Conservation (phyloP, 1,139 yeast species). For the Taphrina betulina region DNA sequence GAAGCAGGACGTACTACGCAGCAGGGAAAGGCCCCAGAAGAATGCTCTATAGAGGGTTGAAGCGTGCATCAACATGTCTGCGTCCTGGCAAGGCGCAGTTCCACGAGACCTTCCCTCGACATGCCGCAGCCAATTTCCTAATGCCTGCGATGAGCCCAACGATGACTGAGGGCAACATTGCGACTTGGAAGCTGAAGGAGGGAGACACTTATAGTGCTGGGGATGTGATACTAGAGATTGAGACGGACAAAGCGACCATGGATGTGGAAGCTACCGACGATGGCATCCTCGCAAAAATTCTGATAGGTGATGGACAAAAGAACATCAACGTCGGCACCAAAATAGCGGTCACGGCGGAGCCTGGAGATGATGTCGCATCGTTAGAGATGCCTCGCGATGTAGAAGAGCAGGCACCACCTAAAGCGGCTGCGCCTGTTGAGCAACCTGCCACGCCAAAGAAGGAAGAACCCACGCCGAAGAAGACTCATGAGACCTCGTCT, state of each 20-base stretch:
- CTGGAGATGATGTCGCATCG: constrained; percentile 71
- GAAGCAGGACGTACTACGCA: no score
- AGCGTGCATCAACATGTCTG: not conserved
- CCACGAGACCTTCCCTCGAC: constrained; percentile 1
- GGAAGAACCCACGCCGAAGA: not conserved
- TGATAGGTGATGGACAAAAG: constrained; percentile 65
- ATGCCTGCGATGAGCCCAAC: constrained; percentile 99
- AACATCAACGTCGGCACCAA: constrained; percentile 84
- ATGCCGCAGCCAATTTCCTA: constrained; percentile 53
- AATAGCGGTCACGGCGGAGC: constrained; percentile 85
- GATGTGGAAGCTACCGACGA: constrained; percentile 99
- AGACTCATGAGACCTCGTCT: not conserved
- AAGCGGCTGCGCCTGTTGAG: constrained; percentile 5
- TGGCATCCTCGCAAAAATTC: constrained; percentile 78
- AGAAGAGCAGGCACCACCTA: constrained; percentile 33
- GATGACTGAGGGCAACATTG: constrained; percentile 96
- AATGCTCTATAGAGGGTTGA: not conserved
- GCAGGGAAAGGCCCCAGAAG: no score
- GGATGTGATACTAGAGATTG: constrained; percentile 92
- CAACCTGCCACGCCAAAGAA: not conserved
- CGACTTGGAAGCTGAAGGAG: constrained; percentile 83
- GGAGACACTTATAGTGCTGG: constrained; percentile 81
- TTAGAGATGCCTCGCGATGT: constrained; percentile 57
- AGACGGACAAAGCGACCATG: constrained; percentile 98
- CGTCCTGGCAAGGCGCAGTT: not conserved